These are phyloP conservation scores for Botrytis porri DNA, from an alignment of 2,329 filamentous ascomycete genomes.

Conservation along the genomic window DNA sequence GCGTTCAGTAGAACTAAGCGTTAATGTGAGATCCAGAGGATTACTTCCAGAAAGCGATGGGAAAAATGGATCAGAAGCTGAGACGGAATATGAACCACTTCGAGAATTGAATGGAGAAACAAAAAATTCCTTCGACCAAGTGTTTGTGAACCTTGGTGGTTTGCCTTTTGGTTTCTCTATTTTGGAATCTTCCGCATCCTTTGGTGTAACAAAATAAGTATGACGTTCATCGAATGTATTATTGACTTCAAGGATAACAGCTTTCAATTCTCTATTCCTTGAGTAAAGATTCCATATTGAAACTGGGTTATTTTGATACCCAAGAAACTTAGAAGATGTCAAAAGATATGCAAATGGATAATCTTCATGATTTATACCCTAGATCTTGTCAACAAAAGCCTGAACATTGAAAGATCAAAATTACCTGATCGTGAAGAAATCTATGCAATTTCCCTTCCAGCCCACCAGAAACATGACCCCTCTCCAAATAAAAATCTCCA, in stretches of 20 bases:
- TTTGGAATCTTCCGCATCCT: slow-evolving; percentile 28
- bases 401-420: background rate
- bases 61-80: slow-evolving; percentile 48
- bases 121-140: slow-evolving; percentile 70
- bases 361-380: slow-evolving; percentile 56
- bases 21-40: slow-evolving; percentile 63
- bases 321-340: slow-evolving; percentile 66
- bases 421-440: slow-evolving; percentile 57
- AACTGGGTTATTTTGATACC: slow-evolving; percentile 71
- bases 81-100: slow-evolving; percentile 53
- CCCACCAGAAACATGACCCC: slow-evolving; percentile 50
- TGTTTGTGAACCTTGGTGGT: slow-evolving; percentile 44
- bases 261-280: slow-evolving; percentile 51
- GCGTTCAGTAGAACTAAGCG: slow-evolving; percentile 56
- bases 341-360: slow-evolving; percentile 70
- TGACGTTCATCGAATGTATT: slow-evolving; percentile 73
- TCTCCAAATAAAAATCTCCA: slow-evolving; percentile 58
- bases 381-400: slow-evolving; percentile 23
- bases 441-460: slow-evolving; percentile 60
- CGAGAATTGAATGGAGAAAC: slow-evolving; percentile 72
- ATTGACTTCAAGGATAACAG: slow-evolving; percentile 71
- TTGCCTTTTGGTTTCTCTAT: slow-evolving; percentile 23
- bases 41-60: slow-evolving; percentile 46
- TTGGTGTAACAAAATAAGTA: slow-evolving; percentile 58
- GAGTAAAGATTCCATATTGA: slow-evolving; percentile 80